Base-by-base conservation (phyloP, 2,329 filamentous ascomycete species). In the Coleophoma crateriformis region DNA sequence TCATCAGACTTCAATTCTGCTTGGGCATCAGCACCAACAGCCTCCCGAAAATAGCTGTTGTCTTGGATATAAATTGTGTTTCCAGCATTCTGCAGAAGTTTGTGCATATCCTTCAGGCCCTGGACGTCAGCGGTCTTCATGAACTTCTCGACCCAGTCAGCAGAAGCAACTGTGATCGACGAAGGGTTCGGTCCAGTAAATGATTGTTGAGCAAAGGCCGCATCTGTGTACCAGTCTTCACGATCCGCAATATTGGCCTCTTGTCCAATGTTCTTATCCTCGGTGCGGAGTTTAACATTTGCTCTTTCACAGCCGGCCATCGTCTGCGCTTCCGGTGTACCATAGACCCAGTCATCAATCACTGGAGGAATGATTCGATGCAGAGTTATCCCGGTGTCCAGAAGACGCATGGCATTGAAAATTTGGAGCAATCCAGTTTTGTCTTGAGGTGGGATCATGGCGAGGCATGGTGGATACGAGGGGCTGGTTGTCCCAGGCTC, bases 131-230 rank as follows among this genome's bases (percentile, higher is more conserved):
- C 58, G 22, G 48, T 43, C 7, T 40, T 22, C 4, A 47, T 46
- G 46, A 62, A 63, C n/a, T 51, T 48, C 15, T 17, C 34, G n/a
- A 57, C 45, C 59, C 57, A 61, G 12, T 50, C 43, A 2, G 47
- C 45, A 10, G 51, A 41, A 13, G 56, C 59, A 1, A 46, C 14
- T n/a, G 42, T 32, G 22, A 63, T 60, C 2, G 59, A 58, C 3
- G 52, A 50, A 13, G 61, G 61, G 45, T 62, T 70, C 6, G 68
- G 65, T 37, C 68, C 67, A 7, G 65, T 63, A 55, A 70, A 71
- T 48, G 68, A 63, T 42, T 73, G 69, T 51, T 65, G 67, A 1
- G 66, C 68, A 46, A 70, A 71, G 54, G 71, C 66, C n/a, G 70
- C 65, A 39, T 64, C 61, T 7, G 46, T 48, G 39, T 55, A 63